A percentile compares a stretch with the other conserved stretches of the same genome.
Evolutionary conservation across 768 basidiomycete genomes (phyloP).

Genomic region (Leccinum aurantiacum): DNA sequence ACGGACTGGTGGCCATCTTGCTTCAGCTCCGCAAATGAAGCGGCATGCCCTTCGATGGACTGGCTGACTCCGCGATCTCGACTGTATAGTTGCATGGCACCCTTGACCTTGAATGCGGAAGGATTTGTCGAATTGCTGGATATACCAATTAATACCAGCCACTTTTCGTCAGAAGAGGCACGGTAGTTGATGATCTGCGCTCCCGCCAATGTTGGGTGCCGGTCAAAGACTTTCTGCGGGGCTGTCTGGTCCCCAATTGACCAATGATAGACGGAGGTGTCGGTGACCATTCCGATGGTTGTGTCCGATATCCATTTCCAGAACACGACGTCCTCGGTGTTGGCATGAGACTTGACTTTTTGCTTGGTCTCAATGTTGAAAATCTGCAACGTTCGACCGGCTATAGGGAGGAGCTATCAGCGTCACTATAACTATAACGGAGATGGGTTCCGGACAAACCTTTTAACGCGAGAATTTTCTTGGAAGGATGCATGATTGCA

Average conservation of each 20-base stretch:
- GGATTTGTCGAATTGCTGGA: slow-evolving; percentile 90
- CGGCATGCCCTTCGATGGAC: slow-evolving; percentile 98
- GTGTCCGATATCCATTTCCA: slow-evolving; percentile 98
- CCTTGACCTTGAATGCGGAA: slow-evolving; percentile 97
- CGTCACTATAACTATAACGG: background rate
- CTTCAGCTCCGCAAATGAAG: slow-evolving; percentile 91
- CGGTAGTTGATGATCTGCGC: slow-evolving; percentile 99
- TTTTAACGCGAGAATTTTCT: slow-evolving; percentile 96
- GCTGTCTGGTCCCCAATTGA: slow-evolving; percentile 68
- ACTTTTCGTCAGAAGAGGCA: slow-evolving; percentile 88
- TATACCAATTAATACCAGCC: slow-evolving; percentile 96
- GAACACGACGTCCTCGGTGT: slow-evolving; percentile 92
- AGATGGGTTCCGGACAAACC: slow-evolving; percentile 41
- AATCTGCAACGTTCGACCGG: slow-evolving; percentile 90
- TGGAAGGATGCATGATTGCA: slow-evolving; percentile 95
- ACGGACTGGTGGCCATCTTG: slow-evolving; percentile 81
- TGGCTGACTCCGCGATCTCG: slow-evolving; percentile 91
- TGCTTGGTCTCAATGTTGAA: slow-evolving; percentile 98
- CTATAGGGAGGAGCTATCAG: slow-evolving; percentile 41
- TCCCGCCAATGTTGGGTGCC: slow-evolving; percentile 90
- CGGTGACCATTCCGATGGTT: slow-evolving; percentile 94
- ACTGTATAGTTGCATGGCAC: slow-evolving; percentile 96
- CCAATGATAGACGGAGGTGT: slow-evolving; percentile 93
- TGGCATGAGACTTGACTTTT: slow-evolving; percentile 95
- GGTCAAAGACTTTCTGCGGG: slow-evolving; percentile 93